phyloP scores from a whole-genome alignment of 2,329 filamentous ascomycete species.

The Neoarthrinium moseri region DNA sequence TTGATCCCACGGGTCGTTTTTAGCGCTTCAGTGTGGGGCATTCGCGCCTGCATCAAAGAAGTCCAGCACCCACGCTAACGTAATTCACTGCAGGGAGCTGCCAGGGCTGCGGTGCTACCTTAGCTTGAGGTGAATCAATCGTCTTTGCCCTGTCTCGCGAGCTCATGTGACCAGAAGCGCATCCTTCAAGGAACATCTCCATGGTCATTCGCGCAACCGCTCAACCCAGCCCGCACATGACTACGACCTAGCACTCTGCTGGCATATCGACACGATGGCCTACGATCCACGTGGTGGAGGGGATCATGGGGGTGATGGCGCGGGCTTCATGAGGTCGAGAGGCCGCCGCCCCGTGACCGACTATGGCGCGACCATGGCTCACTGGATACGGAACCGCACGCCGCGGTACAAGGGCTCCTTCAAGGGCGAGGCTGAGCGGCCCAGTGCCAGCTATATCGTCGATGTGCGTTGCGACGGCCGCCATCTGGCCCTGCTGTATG shows the following conservation, averaged over 20 bases:
- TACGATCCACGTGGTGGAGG: constrained; percentile 55
- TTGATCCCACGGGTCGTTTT: no score
- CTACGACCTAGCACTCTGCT: background rate
- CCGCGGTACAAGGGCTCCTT: constrained; percentile 72
- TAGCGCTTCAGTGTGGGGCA: no score
- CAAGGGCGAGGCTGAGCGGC: constrained; percentile 75
- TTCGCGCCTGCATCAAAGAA: no score
- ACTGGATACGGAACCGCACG: constrained; percentile 85
- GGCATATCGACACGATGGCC: constrained; percentile 38
- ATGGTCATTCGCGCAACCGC: constrained; percentile 1
- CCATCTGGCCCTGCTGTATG: no score
- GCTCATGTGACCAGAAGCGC: constrained; percentile 7
- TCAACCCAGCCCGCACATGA: constrained; percentile 1
- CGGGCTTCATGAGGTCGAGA: constrained; percentile 45
- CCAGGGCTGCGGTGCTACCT: no score
- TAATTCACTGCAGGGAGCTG: no score
- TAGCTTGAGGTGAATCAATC: no score
- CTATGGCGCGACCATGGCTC: constrained; percentile 84
- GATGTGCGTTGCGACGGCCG: no score
- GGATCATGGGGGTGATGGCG: constrained; percentile 41
- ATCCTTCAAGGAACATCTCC: background rate
- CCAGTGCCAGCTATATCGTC: constrained; percentile 84
- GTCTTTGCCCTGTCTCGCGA: constrained; percentile 1
- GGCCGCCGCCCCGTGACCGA: constrained; percentile 75
- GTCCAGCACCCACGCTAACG: no score